Evolutionary conservation across 2,329 filamentous ascomycete genomes (phyloP).

Genomic region (Colletotrichum sp.): DNA sequence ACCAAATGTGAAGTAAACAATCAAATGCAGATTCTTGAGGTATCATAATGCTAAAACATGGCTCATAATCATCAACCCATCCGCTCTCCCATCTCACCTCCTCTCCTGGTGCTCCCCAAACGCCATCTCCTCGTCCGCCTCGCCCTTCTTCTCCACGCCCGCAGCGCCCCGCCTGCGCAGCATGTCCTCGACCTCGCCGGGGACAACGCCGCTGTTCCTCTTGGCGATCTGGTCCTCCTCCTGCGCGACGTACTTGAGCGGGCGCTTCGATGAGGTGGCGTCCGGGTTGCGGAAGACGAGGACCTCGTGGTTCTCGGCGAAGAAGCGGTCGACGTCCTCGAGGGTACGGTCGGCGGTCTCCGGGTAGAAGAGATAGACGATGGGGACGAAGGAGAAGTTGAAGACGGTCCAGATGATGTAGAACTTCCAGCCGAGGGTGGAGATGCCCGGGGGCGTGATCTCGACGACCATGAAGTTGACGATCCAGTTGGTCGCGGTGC

Average conservation of each 20-base stretch:
- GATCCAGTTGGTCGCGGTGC: conserved; percentile 21
- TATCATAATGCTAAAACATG: neutral
- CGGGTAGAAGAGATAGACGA: conserved; percentile 54
- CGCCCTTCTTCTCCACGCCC: conserved; percentile 1
- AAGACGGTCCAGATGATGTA: conserved; percentile 58
- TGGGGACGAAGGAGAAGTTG: conserved; percentile 49
- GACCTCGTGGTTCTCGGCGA: conserved; percentile 28
- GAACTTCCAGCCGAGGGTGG: conserved; percentile 55
- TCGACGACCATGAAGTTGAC: conserved; percentile 32
- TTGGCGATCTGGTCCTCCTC: conserved; percentile 28
- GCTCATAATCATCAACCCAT: neutral
- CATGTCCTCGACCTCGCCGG: neutral
- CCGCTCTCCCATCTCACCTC: neutral
- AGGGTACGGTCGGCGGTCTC: conserved; percentile 40
- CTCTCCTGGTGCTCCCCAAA: conserved; percentile 18
- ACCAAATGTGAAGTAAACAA: neutral
- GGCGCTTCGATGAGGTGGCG: conserved; percentile 26
- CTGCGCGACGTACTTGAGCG: conserved; percentile 23
- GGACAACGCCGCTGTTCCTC: neutral
- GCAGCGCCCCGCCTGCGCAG: neutral
- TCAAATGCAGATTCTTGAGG: neutral
- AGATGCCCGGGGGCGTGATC: conserved; percentile 39
- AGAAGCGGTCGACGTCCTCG: conserved; percentile 29
- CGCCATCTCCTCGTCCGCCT: conserved; percentile 10
- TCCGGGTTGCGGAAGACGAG: conserved; percentile 27